These are phyloP conservation scores for Helichrysum umbraculigerum DNA, from an alignment of 129 eudicot species.

Conservation along the genomic window DNA sequence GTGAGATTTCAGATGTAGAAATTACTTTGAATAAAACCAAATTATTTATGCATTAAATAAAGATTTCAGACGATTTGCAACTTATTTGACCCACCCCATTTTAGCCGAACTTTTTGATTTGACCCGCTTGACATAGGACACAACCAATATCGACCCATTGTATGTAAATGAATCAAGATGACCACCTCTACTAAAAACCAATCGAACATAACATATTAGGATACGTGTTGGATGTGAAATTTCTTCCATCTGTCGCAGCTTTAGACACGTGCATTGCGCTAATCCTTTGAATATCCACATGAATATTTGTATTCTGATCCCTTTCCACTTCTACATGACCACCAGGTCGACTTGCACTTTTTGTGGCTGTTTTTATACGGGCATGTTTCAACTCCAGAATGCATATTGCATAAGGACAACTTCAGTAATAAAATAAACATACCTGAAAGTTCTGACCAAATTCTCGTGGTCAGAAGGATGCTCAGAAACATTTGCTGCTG, in stretches of 20 bases:
- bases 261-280: conserved; percentile 64
- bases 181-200: conserved; percentile 4
- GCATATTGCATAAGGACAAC: conserved; percentile 17
- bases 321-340: conserved; percentile 46
- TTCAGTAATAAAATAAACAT: conserved; percentile 5
- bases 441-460: conserved; percentile 99
- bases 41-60: not conserved
- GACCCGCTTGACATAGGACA: not conserved
- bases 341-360: conserved; percentile 49
- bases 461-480: conserved; percentile 89
- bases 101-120: not conserved
- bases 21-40: too few species aligned
- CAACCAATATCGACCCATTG: conserved; percentile 12
- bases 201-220: conserved; percentile 35
- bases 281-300: conserved; percentile 61
- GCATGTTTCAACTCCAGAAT: conserved; percentile 5
- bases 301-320: conserved; percentile 46
- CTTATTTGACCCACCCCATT: not conserved
- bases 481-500: conserved; percentile 57
- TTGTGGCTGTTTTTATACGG: conserved; percentile 44
- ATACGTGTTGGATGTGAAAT: conserved; percentile 44
- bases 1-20: too few species aligned
- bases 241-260: conserved; percentile 35
- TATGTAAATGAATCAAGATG: not conserved
- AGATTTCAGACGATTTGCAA: too few species aligned